A percentile compares a stretch with the other conserved stretches of the same genome.
These are phyloP conservation scores for Peniophora sp. DNA, from an alignment of 1,284 basidiomycete genomes.

Conservation along the genomic window DNA sequence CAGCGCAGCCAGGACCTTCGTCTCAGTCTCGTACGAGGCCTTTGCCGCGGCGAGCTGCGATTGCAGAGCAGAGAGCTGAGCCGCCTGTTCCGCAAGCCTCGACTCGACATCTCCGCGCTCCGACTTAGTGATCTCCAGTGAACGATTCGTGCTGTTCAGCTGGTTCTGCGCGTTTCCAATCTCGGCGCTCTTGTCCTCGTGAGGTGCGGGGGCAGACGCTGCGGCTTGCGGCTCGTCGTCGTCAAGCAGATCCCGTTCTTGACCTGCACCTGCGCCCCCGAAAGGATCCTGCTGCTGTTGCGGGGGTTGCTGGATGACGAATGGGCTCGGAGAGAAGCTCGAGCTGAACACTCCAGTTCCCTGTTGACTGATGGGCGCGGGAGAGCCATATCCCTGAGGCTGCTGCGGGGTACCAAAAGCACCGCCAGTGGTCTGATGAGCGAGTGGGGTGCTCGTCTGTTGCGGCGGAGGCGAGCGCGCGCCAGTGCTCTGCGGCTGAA, in stretches of 20 bases:
- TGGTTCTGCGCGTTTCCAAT: slow-evolving; percentile 85
- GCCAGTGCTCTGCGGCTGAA: background rate
- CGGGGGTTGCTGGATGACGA: background rate
- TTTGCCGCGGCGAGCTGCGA: slow-evolving; percentile 72
- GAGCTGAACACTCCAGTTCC: background rate
- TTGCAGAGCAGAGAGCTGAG: slow-evolving; percentile 65
- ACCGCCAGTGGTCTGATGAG: background rate
- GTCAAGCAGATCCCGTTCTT: slow-evolving; percentile 52
- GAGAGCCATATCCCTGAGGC: background rate
- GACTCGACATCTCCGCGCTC: slow-evolving; percentile 55
- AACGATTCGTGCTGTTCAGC: slow-evolving; percentile 70
- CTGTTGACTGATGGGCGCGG: background rate
- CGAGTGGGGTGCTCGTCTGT: background rate
- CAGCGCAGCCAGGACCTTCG: slow-evolving; percentile 64
- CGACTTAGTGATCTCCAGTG: slow-evolving; percentile 50
- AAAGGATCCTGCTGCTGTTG: slow-evolving; percentile 7
- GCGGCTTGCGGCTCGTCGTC: slow-evolving; percentile 60
- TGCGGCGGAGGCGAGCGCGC: background rate
- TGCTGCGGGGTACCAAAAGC: background rate
- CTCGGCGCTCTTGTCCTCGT: slow-evolving; percentile 69
- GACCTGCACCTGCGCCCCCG: slow-evolving; percentile 11
- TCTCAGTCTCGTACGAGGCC: slow-evolving; percentile 82
- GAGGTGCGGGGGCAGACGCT: slow-evolving; percentile 37
- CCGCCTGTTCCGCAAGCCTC: slow-evolving; percentile 52
- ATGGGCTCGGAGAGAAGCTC: background rate